These are phyloP conservation scores for Paragyromitra xinjiangensis DNA, from an alignment of 495 filamentous ascomycete species.

Conservation along the genomic window DNA sequence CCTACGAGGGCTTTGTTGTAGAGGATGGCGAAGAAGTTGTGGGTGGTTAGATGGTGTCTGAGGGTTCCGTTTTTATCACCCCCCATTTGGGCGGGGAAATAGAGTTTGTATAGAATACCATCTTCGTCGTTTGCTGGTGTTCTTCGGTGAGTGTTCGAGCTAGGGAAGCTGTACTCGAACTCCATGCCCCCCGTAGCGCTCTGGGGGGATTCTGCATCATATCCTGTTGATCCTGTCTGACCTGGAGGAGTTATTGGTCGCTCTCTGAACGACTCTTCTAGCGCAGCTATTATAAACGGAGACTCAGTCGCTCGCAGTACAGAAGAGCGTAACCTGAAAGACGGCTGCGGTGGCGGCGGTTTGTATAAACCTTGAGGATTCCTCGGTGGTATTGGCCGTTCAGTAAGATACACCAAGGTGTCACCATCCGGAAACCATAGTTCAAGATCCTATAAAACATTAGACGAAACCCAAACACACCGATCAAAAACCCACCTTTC, in stretches of 20 bases:
- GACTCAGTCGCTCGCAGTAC: constrained; percentile 67
- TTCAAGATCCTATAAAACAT: constrained; percentile 65
- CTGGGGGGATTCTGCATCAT: not conserved
- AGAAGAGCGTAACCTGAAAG: constrained; percentile 67
- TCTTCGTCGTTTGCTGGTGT: constrained; percentile 59
- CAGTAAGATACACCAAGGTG: constrained; percentile 67
- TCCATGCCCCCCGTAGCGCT: constrained; percentile 45
- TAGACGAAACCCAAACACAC: constrained; percentile 2
- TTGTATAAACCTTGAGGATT: constrained; percentile 56
- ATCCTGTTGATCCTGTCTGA: constrained; percentile 2
- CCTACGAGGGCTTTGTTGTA: constrained; percentile 68
- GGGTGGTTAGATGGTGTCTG: constrained; percentile 68
- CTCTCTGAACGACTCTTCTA: constrained; percentile 64
- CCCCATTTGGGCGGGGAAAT: constrained; percentile 65
- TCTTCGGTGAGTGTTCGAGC: not conserved
- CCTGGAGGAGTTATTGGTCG: constrained; percentile 55
- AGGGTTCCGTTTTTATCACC: constrained; percentile 62
- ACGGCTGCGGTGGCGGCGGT: constrained; percentile 63
- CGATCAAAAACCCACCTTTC: constrained; percentile 40
- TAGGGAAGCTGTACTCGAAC: constrained; percentile 56
- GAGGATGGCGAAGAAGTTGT: constrained; percentile 72
- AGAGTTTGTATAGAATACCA: constrained; percentile 69
- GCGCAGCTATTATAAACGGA: constrained; percentile 63
- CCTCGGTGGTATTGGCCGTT: constrained; percentile 49
- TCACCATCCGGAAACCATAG: constrained; percentile 71